Evolutionary conservation across 129 eudicot species (phyloP), one percentile per base, ranked within the genome.

Genomic region (Lactuca saligna): DNA sequence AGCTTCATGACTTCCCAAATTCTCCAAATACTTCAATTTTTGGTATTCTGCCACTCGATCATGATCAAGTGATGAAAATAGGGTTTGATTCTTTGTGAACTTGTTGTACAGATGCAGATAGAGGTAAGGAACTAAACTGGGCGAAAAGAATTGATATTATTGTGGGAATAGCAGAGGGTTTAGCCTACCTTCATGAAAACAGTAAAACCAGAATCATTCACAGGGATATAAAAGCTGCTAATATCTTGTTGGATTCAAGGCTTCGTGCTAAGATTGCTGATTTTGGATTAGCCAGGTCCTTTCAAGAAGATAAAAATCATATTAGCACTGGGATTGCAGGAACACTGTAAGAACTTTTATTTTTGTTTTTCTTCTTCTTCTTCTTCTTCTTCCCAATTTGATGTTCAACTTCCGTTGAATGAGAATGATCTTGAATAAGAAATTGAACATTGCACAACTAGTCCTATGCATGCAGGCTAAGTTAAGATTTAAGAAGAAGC

Each of bases 301-400:
- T 79, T 72, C 91, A 86, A 80, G 85, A 80, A 75, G 96, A 91
- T 65, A 80, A 88, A 72, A 88, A 91, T 72, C 96, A 91, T 60
- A 91, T 86, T 57, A 91, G 94, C 80, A 88, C 98, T 3, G 91
- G 86, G 39, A 88, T 86, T 75, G 96, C 98, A 49, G 96, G 96
- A 72, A 91, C 94, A 66, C 68, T 91, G 96, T 86, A 58, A 76
- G 93, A 69, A 56, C 42, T 33, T 25, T 25, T 25, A 25, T 25
- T 25, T 25, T 25, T 25, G 29, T 0, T 25, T 25, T 25, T 25
- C 29, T 25, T 25, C 29, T 25, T 25, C 29, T 25, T 25, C 29
- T 20, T 20, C 25, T 1, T 1, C 0, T 0, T 20, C 25, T 20
- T 0, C 0, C 1, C 0, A 20, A 0, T 20, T 20, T 25, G 29